These are phyloP conservation scores for Tolypocladium inflatum DNA, from an alignment of 2,329 filamentous ascomycete species.

Conservation along the genomic window DNA sequence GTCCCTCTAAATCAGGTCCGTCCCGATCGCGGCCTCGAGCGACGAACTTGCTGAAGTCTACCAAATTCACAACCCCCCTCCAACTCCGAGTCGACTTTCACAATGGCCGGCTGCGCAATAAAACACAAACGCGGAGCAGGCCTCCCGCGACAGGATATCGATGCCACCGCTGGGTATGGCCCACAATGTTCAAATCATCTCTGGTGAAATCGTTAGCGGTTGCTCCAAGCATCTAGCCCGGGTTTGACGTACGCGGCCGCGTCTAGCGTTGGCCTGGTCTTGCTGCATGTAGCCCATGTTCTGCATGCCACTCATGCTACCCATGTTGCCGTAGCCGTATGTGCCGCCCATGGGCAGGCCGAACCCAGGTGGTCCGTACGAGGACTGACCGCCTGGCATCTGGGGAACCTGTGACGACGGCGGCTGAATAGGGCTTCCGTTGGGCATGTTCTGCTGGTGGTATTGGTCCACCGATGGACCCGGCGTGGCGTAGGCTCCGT, in stretches of 20 bases:
- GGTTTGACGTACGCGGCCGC: slow-evolving; percentile 44
- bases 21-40: not conserved
- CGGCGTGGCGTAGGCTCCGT: slow-evolving; percentile 39
- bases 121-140: not conserved
- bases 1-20: not conserved
- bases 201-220: slow-evolving; percentile 15
- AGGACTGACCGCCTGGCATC: slow-evolving; percentile 31
- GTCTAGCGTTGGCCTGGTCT: slow-evolving; percentile 45
- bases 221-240: slow-evolving; percentile 7
- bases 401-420: slow-evolving; percentile 29
- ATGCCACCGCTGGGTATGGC: not conserved
- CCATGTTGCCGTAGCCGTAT: slow-evolving; percentile 37
- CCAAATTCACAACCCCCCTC: not conserved
- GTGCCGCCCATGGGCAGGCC: slow-evolving; percentile 32
- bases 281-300: slow-evolving; percentile 43
- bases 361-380: slow-evolving; percentile 42
- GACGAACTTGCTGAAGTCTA: slow-evolving; percentile 1
- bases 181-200: slow-evolving; percentile 12
- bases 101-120: not conserved
- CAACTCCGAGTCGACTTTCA: not conserved
- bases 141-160: not conserved
- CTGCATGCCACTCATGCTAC: slow-evolving; percentile 35
- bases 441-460: slow-evolving; percentile 39
- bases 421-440: slow-evolving; percentile 41
- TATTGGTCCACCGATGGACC: slow-evolving; percentile 46